Conservation (phyloP, 306 rosid genomes). For the Dalbergia cochinchinensis region DNA sequence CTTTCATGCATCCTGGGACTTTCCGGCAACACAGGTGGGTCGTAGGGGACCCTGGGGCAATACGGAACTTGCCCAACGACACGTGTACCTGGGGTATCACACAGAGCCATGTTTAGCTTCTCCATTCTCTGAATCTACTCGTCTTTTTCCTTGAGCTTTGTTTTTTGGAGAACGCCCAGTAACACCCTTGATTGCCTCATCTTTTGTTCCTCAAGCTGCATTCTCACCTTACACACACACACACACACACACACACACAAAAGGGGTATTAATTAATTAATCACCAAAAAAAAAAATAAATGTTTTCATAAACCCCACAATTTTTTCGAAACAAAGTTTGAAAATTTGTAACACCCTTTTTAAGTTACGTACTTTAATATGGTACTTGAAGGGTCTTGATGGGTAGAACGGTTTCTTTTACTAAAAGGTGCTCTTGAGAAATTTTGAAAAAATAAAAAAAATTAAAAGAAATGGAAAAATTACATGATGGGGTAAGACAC, state of each 20-base stretch:
- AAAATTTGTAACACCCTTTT: slow-evolving; percentile 21
- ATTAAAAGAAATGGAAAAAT: neutral
- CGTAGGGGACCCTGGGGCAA: no score
- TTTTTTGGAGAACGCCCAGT: no score
- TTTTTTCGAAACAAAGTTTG: slow-evolving; percentile 15
- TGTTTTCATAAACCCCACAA: neutral
- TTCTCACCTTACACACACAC: slow-evolving; percentile 54
- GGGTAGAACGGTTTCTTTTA: neutral
- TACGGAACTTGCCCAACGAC: no score
- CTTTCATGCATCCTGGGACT: no score
- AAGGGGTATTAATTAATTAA: neutral
- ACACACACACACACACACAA: neutral
- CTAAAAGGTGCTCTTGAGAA: neutral
- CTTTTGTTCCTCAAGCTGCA: slow-evolving; percentile 66
- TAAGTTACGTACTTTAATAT: slow-evolving; percentile 1
- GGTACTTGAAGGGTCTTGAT: neutral
- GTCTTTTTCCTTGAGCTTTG: no score
- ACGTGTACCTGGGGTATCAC: no score
- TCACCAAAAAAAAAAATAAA: neutral
- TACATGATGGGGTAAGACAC: slow-evolving; percentile 52
- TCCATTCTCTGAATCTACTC: no score
- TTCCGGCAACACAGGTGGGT: no score
- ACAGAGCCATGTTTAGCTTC: no score
- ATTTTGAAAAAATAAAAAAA: neutral
- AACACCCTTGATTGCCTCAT: slow-evolving; percentile 65